These are phyloP conservation scores for Dipodascopsis uninucleata DNA, from an alignment of 805 yeast species.

Conservation along the genomic window DNA sequence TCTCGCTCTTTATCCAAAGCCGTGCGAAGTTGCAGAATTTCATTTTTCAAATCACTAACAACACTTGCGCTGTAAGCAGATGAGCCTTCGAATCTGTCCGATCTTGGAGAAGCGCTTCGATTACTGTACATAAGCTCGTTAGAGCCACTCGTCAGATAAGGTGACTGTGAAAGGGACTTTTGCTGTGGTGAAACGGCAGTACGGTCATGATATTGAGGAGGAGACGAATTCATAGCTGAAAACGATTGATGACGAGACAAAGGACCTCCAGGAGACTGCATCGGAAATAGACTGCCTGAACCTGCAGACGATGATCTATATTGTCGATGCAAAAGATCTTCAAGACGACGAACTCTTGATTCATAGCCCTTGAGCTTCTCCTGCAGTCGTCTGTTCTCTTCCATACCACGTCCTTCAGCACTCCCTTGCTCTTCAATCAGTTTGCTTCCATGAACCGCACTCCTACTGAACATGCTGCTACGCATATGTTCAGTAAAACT, in stretches of 20 bases:
- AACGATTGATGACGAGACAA: not conserved
- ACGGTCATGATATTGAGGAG: slow-evolving; percentile 16
- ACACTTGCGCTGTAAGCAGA: not conserved
- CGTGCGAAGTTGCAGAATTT: slow-evolving; percentile 10
- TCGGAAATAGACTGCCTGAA: slow-evolving; percentile 5
- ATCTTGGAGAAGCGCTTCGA: not conserved
- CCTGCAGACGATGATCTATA: slow-evolving; percentile 32
- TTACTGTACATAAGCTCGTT: not conserved
- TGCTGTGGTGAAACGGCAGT: slow-evolving; percentile 1
- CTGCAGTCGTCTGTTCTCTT: slow-evolving; percentile 24
- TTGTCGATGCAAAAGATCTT: slow-evolving; percentile 70
- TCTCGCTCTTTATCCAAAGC: slow-evolving; percentile 42
- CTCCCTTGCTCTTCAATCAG: slow-evolving; percentile 4
- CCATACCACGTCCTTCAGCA: not conserved
- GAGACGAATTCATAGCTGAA: not conserved
- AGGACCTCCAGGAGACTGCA: not conserved
- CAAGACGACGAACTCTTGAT: slow-evolving; percentile 69
- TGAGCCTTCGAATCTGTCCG: not conserved
- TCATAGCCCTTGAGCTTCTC: slow-evolving; percentile 61
- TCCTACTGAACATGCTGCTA: slow-evolving; percentile 16
- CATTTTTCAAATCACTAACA: slow-evolving; percentile 8
- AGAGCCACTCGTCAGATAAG: not conserved
- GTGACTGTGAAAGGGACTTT: not conserved
- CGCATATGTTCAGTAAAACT: slow-evolving; percentile 16
- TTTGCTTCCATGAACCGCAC: slow-evolving; percentile 2